Evolutionary conservation across 225 moss, liverwort and hornwort genomes (phyloP).

Genomic region (Lunularia cruciata): DNA sequence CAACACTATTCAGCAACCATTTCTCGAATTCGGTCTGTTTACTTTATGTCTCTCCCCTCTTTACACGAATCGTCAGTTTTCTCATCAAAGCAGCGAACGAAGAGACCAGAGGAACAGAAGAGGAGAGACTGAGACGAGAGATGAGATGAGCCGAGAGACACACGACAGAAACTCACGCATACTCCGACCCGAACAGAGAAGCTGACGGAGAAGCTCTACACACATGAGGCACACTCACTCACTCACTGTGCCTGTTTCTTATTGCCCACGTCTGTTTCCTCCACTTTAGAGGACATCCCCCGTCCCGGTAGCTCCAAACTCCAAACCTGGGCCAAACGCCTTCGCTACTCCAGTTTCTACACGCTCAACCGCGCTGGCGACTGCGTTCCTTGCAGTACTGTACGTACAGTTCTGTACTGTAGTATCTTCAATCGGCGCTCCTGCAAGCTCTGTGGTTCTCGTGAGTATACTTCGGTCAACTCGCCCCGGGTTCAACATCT

Average conservation of each 20-base stretch:
- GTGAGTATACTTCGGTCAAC: too few relatives aligned
- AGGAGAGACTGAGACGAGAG: not conserved
- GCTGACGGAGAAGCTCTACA: not conserved
- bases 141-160: conserved; percentile 7
- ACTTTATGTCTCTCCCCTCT: conserved; percentile 5
- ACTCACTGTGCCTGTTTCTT: not conserved
- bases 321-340: not conserved
- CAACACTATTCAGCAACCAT: not conserved
- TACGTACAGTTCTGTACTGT: too few relatives aligned
- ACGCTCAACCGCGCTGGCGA: not conserved
- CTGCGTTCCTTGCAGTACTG: not conserved
- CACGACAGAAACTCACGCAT: not conserved
- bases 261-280: not conserved
- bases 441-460: too few relatives aligned
- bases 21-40: not conserved
- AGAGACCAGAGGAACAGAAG: too few relatives aligned
- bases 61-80: not conserved
- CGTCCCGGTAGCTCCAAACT: too few relatives aligned
- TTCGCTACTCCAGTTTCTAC: not conserved
- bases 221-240: not conserved
- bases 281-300: not conserved
- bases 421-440: too few relatives aligned
- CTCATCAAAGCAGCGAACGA: too few relatives aligned
- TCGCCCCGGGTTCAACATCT: not conserved
- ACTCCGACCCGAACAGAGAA: not conserved